Base-by-base conservation (phyloP, 83 land plant genomes). In the Picea abies region DNA sequence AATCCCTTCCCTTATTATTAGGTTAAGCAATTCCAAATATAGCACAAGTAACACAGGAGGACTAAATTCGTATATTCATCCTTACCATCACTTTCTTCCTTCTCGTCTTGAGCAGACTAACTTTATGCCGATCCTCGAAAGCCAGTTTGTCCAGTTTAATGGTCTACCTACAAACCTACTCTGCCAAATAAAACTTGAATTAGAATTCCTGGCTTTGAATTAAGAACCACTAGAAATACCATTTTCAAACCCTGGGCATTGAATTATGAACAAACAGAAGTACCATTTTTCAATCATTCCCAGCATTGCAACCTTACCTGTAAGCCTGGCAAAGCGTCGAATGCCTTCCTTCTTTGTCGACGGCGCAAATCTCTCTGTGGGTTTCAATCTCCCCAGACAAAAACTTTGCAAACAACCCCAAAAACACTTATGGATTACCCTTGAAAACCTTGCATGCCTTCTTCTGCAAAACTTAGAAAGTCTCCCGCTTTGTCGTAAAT, bases 71-170 rank as follows among this genome's bases (percentile, higher is more conserved):
- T 10, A 22, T 1, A 37, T 32, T 73, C n/a, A 73, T 16, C 7
- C 39, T 72, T 5, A 86, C 87, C 87, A 86, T 86, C 80, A 86
- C 83, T 17, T 81, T 79, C 77, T 84, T 82, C 71, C 69, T 83
- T 63, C 76, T 82, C 29, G 82, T 84, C 68, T 86, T 86, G 41
- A 83, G 77, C 63, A 82, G 82, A 79, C 62, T 82, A 60, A 85
- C 41, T 16, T 64, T 71, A 52, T 61, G 63, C 80, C 72, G 82
- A n/a, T 78, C 39, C 63, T 82, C 77, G 62, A 82, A 62, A 52
- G 79, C 67, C 78, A 82, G 73, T 44, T 75, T 58, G 26, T n/a
- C 77, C 52, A 12, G 56, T 44, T 39, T 22, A 73, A 9, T 41
- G 3, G 47, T 20, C 11, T 25, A 37, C 23, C 22, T 4, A 2